Evolutionary conservation across 139 green algal species (phyloP).

Genomic region (Yamagishiella unicocca): DNA sequence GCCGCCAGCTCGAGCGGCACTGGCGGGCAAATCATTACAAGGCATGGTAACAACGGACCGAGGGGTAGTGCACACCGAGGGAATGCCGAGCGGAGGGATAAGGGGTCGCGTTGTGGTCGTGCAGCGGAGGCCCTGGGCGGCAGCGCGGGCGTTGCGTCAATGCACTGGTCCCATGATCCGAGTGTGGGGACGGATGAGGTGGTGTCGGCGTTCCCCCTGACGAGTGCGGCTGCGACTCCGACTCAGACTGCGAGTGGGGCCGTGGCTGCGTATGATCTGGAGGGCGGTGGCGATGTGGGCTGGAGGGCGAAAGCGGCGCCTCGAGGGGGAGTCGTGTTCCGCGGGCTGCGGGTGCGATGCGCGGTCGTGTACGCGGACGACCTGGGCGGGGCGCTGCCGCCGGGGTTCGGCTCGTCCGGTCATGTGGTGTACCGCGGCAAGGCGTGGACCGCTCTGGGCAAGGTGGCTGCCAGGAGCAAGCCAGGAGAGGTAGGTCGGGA

Average conservation of each 20-base stretch:
- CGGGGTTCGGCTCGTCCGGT: background rate
- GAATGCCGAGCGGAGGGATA: no score
- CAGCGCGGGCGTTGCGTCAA: no score
- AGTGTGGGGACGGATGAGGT: no score
- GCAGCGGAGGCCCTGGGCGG: no score
- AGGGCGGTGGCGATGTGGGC: background rate
- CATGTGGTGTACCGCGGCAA: slow-evolving; percentile 11
- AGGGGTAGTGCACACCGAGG: no score
- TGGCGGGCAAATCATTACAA: background rate
- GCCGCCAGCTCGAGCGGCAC: background rate
- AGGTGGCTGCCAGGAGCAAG: background rate
- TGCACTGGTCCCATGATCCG: no score
- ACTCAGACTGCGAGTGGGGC: background rate
- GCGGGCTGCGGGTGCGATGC: background rate
- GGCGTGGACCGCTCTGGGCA: background rate
- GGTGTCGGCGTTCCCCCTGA: no score
- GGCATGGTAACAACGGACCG: no score
- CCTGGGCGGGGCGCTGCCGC: background rate
- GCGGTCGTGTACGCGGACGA: background rate
- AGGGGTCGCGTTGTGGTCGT: no score
- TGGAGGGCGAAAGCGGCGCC: background rate
- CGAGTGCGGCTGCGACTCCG: background rate
- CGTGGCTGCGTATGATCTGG: background rate
- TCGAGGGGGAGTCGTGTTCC: background rate
- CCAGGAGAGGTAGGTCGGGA: background rate